Base-by-base conservation (phyloP, 73 alveolate genomes). In the Paramecium caudatum region DNA sequence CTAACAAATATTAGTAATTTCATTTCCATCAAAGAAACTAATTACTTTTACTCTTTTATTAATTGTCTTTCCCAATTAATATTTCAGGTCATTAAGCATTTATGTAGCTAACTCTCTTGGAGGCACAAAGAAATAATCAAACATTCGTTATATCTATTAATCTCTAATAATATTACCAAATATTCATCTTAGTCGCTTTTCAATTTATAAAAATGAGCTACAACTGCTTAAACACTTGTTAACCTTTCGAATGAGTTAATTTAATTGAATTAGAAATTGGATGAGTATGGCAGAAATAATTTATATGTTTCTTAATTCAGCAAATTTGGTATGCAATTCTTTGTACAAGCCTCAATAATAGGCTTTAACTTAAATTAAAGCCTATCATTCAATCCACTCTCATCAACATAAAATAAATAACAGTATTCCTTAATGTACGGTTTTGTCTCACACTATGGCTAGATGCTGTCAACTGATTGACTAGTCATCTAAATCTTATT, bases 401-500 rank as follows among this genome's bases (percentile, higher is more conserved):
- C 80, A 55, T 55, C 80, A 27, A 55, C 80, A 55, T 55, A 55
- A 55, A 55, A 55, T 55, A 55, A 55, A 55, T 55, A 55, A 55
- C 15, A 37, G 30, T 55, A 23, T 55, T 55, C 30, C 30, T 43
- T 55, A 21, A 55, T 55, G 46, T 55, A n/a, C n/a, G n/a, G n/a
- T n/a, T n/a, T n/a, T n/a, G n/a, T n/a, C n/a, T n/a, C n/a, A n/a
- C n/a, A n/a, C n/a, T n/a, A n/a, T n/a, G n/a, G n/a, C n/a, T n/a
- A n/a, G n/a, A n/a, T n/a, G n/a, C n/a, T n/a, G n/a, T n/a, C n/a
- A n/a, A n/a, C n/a, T n/a, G n/a, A n/a, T n/a, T n/a, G n/a, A n/a
- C n/a, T n/a, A n/a, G n/a, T n/a, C n/a, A n/a, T n/a, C n/a, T n/a
- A n/a, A n/a, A n/a, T n/a, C n/a, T n/a, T n/a, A n/a, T n/a, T n/a